Base-by-base conservation (phyloP, 805 yeast genomes). In the Lachancea sp. region DNA sequence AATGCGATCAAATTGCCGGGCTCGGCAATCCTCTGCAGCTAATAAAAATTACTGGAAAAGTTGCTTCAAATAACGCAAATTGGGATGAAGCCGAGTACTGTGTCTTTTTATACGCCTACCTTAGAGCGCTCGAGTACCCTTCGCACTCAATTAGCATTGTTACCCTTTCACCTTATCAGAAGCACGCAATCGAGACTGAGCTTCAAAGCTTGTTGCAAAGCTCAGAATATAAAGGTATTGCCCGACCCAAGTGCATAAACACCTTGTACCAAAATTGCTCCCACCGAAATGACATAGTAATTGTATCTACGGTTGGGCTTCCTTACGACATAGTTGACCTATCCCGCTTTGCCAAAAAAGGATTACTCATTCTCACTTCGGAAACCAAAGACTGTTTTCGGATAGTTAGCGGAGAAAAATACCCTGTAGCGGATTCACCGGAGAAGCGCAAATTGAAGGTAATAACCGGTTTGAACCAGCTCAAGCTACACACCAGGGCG, bases 1-100 rank as follows among this genome's bases (percentile, higher is more conserved):
- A 34, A 8, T 7, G 26, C n/a, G 9, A 19, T 9, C 28, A 21
- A 3, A 8, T 39, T 2, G 12, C 42, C 8, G 42, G 34, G 4
- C 32, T 39, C 6, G n/a, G 21, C 3, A 5, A 8, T 5, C 29
- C 42, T 2, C 19, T 39, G 8, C 42, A 39, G 13, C 2, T 39
- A 9, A 29, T 39, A 5, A 28, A 34, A 12, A 11, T 29, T n/a
- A 34, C 42, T 2, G 38, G 42, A 4, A 13, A 28, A 13, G 18
- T 33, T 3, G 22, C 23, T 4, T 9, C 16, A 6, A 28, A 39
- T 12, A 34, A 25, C 22, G 29, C 22, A n/a, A 33, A 71, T 42
- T 38, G 67, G n/a, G 64, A 58, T 8, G 76, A 76, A 46, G 80
- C 78, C 0, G 75, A 72, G 45, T 70, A 58, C 41, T 61, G 69